Evolutionary conservation across 768 basidiomycete species (phyloP).

Genomic region (Leucosporidium yakuticum): DNA sequence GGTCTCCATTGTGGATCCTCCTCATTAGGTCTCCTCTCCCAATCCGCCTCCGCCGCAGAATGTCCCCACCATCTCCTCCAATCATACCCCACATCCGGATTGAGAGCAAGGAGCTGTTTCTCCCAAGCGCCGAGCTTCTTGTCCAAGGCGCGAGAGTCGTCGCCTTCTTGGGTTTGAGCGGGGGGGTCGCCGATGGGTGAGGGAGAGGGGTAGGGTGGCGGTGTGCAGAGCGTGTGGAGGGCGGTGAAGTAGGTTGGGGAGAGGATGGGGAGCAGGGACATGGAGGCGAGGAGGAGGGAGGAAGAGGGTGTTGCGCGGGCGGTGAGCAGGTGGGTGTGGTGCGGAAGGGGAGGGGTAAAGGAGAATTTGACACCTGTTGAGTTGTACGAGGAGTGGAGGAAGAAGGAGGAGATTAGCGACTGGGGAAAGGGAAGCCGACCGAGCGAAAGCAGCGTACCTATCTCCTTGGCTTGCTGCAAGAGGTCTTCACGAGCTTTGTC

Average conservation of each 20-base stretch:
- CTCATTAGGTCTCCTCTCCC: background rate
- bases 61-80: constrained; percentile 12
- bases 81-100: constrained; percentile 10
- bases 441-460: background rate
- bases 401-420: no score
- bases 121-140: background rate
- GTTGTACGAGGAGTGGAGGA: background rate
- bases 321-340: constrained; percentile 19
- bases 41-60: constrained; percentile 19
- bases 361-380: constrained; percentile 28
- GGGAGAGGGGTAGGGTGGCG: background rate
- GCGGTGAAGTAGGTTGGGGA: background rate
- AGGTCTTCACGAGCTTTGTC: background rate
- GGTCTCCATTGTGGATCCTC: no score
- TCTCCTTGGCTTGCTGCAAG: background rate
- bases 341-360: constrained; percentile 2
- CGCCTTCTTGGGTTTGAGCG: background rate
- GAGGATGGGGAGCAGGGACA: constrained; percentile 1
- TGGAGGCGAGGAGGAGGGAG: constrained; percentile 5
- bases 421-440: no score
- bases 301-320: background rate
- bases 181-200: background rate
- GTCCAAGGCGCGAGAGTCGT: background rate
- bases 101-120: constrained; percentile 10
- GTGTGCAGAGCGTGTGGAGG: background rate